Base-by-base conservation (phyloP, 257 asterid species). In the Ehretia macrophylla region DNA sequence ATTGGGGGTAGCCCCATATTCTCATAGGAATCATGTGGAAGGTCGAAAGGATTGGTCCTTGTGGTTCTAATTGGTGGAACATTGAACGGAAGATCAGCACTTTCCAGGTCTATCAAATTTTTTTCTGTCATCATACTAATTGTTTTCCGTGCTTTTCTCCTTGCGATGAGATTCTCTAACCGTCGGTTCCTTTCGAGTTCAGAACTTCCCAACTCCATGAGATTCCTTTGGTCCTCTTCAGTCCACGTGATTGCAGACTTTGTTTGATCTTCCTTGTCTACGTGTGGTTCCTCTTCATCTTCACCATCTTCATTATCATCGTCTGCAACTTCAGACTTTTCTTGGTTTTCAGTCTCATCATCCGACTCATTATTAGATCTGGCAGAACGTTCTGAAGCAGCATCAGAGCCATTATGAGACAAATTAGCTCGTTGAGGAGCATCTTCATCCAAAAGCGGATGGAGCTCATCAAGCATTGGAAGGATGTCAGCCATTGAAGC, bases 201-300 rank as follows among this genome's bases (percentile, higher is more conserved):
- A 0, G 95, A 91, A 73, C 83, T 83, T 55, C 96, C 92, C 18
- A 91, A 70, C 71, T 91, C 94, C 89, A 91, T 82, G 46, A 91
- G 87, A 82, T 91, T 91, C 87, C 81, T 91, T 72, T 88, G 90
- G 68, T 91, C 98, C 80, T 88, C 95, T 54, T 88, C 96, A 0
- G 98, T 91, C 96, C 98, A 91, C 57, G 79, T 71, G 66, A 88
- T 85, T 19, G 77, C 81, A 23, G 85, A 73, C 64, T 82, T 74
- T 8, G 65, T 60, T 77, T 60, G 61, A 74, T 77, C 89, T 45
- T 80, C 94, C 75, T 67, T 66, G 54, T 69, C 79, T 21, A 38
- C 81, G 14, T 67, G 73, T 57, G n/a, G 71, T 64, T 70, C 85
- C 51, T 81, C 90, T 45, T 81, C 83, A 22, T 79, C 86, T 49